phyloP scores from a whole-genome alignment of 495 filamentous ascomycete species.

The Chaetomium cochliodes region DNA sequence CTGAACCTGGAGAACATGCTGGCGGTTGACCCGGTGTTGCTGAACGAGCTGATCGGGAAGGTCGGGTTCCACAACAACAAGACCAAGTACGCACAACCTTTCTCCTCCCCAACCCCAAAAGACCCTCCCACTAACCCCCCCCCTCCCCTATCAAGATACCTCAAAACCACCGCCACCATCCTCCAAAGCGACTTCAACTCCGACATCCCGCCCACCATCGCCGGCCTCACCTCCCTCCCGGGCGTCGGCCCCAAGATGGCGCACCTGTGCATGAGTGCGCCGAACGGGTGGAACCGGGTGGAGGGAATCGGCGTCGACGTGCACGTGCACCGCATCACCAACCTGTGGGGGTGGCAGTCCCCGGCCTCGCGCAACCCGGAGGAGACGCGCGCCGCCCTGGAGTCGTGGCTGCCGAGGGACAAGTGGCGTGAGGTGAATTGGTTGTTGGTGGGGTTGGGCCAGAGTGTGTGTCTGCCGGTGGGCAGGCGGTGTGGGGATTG shows the following conservation, averaged over 20 bases:
- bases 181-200: conserved; percentile 64
- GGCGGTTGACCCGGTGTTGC: conserved; percentile 60
- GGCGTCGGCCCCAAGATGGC: conserved; percentile 99
- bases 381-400: conserved; percentile 72
- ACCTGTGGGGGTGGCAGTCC: conserved; percentile 87
- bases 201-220: conserved; percentile 82
- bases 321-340: conserved; percentile 83
- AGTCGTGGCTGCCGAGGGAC: conserved; percentile 82
- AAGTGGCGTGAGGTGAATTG: conserved; percentile 95
- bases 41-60: conserved; percentile 78
- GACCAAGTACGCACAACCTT: conserved; percentile 53
- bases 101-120: neutral
- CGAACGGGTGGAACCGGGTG: conserved; percentile 54
- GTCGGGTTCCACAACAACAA: conserved; percentile 98
- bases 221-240: conserved; percentile 74
- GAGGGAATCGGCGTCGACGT: conserved; percentile 68
- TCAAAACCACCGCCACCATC: conserved; percentile 73
- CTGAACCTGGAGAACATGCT: conserved; percentile 80
- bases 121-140: neutral
- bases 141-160: conserved; percentile 49
- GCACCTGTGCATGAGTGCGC: conserved; percentile 75
- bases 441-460: conserved; percentile 86
- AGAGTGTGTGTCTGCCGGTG: conserved; percentile 79
- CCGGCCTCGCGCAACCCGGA: conserved; percentile 74
- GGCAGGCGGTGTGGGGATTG: conserved; percentile 81